Evolutionary conservation across 75 land plant genomes (phyloP).

Genomic region (Pinus taeda): DNA sequence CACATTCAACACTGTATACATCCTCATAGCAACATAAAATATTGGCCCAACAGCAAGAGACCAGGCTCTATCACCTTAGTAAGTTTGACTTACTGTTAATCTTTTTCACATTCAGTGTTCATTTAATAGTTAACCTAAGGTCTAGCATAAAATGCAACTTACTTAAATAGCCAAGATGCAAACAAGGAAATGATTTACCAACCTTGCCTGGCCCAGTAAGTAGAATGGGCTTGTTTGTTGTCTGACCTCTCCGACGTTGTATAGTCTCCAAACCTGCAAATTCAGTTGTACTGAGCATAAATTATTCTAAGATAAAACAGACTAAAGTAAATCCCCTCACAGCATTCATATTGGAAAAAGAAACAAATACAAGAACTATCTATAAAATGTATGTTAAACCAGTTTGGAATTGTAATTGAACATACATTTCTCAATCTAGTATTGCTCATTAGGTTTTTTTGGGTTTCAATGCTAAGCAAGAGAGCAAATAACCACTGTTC

Average conservation of each 20-base stretch:
- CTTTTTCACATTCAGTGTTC: background rate
- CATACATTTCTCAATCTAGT: background rate
- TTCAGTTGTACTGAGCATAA: background rate
- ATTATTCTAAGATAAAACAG: background rate
- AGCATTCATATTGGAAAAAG: background rate
- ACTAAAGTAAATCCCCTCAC: background rate
- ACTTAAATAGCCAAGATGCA: background rate
- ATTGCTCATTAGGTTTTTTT: background rate
- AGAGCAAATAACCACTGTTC: background rate
- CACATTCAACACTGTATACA: background rate
- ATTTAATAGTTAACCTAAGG: background rate
- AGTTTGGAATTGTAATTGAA: background rate
- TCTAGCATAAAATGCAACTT: background rate
- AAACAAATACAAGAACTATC: background rate
- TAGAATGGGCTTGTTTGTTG: constrained; percentile 79
- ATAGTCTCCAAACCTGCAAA: constrained; percentile 79
- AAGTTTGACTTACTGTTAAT: background rate
- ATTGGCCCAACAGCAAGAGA: background rate
- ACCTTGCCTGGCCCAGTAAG: constrained; percentile 99
- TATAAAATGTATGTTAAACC: background rate
- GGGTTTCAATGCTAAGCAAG: background rate
- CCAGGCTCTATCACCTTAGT: background rate
- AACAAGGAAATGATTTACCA: background rate
- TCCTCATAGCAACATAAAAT: background rate
- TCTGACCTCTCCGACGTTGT: constrained; percentile 68